phyloP scores from a whole-genome alignment of 2,329 filamentous ascomycete species.

The Cladosporium sp. region DNA sequence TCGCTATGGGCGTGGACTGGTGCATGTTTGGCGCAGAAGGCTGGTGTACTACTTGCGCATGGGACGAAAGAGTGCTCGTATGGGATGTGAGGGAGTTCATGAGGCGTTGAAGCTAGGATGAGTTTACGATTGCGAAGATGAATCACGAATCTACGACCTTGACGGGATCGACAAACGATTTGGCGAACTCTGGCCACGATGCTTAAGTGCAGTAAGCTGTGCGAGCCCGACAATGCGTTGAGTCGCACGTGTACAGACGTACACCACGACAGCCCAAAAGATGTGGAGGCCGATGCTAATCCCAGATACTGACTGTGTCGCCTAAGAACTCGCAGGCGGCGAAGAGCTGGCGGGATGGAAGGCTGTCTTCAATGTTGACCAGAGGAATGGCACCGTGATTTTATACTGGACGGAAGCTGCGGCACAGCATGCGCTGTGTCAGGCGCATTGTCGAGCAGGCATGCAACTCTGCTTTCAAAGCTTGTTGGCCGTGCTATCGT shows the following conservation, averaged over 20 bases:
- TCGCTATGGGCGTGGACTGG: slow-evolving; percentile 96
- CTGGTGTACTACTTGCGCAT: slow-evolving; percentile 92
- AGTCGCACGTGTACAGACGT: background rate
- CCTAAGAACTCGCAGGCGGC: background rate
- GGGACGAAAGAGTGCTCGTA: slow-evolving; percentile 87
- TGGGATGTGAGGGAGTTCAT: slow-evolving; percentile 82
- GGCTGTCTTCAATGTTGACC: background rate
- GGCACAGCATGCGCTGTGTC: background rate
- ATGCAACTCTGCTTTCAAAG: background rate
- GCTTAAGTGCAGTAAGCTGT: background rate
- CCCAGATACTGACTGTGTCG: background rate
- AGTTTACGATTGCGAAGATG: background rate
- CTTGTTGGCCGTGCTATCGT: background rate
- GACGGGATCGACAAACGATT: background rate
- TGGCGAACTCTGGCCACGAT: background rate
- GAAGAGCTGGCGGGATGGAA: background rate
- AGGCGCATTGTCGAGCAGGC: background rate
- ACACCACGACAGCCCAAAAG: background rate
- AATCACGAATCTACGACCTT: slow-evolving; percentile 4
- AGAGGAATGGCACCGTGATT: background rate
- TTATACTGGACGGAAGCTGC: background rate
- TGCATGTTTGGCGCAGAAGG: slow-evolving; percentile 93
- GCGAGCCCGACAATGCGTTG: background rate
- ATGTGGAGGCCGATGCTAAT: background rate
- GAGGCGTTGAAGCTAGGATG: slow-evolving; percentile 37